Evolutionary conservation across 441 rosid species (phyloP).

Genomic region (Rhodomyrtus psidioides): DNA sequence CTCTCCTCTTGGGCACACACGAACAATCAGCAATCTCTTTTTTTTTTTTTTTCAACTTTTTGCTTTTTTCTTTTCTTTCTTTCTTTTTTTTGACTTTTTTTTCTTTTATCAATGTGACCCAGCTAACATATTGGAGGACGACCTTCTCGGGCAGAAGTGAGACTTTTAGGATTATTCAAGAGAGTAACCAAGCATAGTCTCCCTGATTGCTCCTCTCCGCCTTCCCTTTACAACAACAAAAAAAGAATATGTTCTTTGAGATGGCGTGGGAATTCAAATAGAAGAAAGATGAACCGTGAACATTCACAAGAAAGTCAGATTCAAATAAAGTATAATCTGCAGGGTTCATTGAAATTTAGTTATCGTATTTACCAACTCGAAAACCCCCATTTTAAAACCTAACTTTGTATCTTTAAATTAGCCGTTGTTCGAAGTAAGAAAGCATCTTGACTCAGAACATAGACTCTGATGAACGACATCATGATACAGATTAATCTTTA

Average conservation of each 20-base stretch:
- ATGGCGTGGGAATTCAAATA: background rate
- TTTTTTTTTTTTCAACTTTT: too few species aligned
- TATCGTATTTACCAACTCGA: background rate
- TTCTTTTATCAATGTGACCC: too few species aligned
- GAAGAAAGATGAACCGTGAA: background rate
- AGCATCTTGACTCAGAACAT: background rate
- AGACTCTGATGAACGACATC: background rate
- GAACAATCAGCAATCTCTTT: too few species aligned
- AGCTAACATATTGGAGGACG: too few species aligned
- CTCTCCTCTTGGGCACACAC: too few species aligned
- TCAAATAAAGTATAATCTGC: background rate
- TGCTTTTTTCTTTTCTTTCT: too few species aligned
- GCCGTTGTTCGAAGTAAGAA: background rate
- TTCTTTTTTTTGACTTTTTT: too few species aligned
- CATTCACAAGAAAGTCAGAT: background rate
- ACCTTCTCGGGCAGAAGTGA: too few species aligned
- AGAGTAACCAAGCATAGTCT: background rate
- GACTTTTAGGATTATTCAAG: background rate
- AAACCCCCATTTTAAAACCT: background rate
- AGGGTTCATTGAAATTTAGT: too few species aligned
- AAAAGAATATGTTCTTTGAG: background rate
- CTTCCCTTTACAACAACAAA: background rate
- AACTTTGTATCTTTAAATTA: background rate
- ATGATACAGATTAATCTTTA: background rate
- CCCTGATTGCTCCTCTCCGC: background rate